Conservation (phyloP, 495 filamentous ascomycete genomes). For the Xylona heveae region DNA sequence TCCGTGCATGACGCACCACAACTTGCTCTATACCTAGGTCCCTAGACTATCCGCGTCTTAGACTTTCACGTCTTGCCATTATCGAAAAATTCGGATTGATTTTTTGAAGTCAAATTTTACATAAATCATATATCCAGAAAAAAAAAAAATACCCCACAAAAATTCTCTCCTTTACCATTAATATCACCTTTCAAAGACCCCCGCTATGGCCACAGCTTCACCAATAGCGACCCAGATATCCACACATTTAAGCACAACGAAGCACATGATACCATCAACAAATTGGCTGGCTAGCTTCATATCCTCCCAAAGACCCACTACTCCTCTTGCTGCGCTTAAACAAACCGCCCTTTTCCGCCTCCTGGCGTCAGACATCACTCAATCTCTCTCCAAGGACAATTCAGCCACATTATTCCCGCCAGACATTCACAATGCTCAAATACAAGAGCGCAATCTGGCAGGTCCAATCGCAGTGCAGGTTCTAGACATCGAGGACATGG, state of each 20-base stretch:
- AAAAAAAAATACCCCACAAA: no score
- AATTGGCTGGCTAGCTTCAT: conserved; percentile 18
- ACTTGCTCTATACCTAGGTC: no score
- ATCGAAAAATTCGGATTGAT: no score
- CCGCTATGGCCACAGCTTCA: no score
- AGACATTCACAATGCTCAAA: conserved; percentile 25
- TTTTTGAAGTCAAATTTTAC: no score
- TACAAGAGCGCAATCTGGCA: conserved; percentile 30
- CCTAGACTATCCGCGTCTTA: no score
- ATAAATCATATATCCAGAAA: no score
- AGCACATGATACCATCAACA: conserved; percentile 8
- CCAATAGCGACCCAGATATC: conserved; percentile 7
- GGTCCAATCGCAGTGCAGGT: conserved; percentile 58
- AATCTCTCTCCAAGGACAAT: conserved; percentile 9
- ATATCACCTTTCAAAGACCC: no score
- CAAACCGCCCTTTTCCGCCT: conserved; percentile 68
- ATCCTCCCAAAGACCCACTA: conserved; percentile 19
- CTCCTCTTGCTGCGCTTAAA: conserved; percentile 47
- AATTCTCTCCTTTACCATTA: no score
- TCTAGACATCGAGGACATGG: conserved; percentile 64
- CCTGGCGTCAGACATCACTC: conserved; percentile 53
- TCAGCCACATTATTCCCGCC: conserved; percentile 33
- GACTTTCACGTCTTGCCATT: no score
- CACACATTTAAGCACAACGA: conserved; percentile 7
- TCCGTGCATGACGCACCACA: no score